phyloP scores from a whole-genome alignment of 192 early-diverging fungal species.

The Coemansia sp. region DNA sequence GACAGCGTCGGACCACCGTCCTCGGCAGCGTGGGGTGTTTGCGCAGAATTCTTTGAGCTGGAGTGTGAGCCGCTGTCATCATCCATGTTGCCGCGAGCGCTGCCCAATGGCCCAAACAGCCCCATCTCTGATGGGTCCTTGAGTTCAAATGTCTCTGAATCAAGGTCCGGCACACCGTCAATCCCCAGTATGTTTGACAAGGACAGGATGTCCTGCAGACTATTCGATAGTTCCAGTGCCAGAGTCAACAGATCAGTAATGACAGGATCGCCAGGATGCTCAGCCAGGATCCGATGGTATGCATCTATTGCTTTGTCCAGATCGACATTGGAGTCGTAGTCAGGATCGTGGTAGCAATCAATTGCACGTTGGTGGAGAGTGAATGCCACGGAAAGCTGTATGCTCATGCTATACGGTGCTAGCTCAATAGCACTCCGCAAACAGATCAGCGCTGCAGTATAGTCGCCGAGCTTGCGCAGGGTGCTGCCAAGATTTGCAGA shows the following conservation, averaged over 20 bases:
- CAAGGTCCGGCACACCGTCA: background rate
- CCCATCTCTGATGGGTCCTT: slow-evolving; percentile 15
- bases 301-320: slow-evolving; percentile 45
- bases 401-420: slow-evolving; percentile 34
- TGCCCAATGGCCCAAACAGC: background rate
- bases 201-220: slow-evolving; percentile 3
- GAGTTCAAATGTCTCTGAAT: slow-evolving; percentile 11
- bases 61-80: background rate
- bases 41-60: background rate
- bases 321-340: background rate
- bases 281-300: slow-evolving; percentile 43
- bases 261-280: slow-evolving; percentile 37
- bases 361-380: slow-evolving; percentile 32
- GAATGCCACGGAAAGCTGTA: slow-evolving; percentile 36
- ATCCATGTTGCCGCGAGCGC: background rate
- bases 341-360: slow-evolving; percentile 6
- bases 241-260: slow-evolving; percentile 47
- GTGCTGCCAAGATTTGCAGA: slow-evolving; percentile 46
- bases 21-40: slow-evolving; percentile 2
- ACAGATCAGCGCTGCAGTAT: slow-evolving; percentile 22
- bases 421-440: slow-evolving; percentile 18
- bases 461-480: slow-evolving; percentile 26
- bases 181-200: slow-evolving; percentile 8
- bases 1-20: background rate
- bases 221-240: slow-evolving; percentile 40